phyloP scores from a whole-genome alignment of 73 alveolate species.

The Uronychia setigera region DNA sequence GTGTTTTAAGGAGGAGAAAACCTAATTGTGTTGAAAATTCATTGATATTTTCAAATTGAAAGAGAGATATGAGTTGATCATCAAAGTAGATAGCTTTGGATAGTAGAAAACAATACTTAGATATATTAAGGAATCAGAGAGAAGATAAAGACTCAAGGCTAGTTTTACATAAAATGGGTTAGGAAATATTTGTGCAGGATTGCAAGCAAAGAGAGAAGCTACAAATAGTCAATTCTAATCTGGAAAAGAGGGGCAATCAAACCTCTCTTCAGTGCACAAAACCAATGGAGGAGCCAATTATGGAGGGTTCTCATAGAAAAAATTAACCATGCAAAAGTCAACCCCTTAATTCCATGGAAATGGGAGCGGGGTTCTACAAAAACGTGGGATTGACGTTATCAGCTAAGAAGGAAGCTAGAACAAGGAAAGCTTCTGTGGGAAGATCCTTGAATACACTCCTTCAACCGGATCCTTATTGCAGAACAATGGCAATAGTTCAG shows the following conservation, averaged over 20 bases:
- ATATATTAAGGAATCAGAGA: neutral
- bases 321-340: too few relatives aligned
- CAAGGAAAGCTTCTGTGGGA: neutral
- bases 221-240: neutral
- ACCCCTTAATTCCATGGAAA: too few relatives aligned
- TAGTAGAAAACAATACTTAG: neutral
- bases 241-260: neutral
- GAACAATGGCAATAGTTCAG: too few relatives aligned
- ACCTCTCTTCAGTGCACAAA: neutral
- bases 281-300: neutral
- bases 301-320: neutral
- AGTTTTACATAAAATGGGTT: neutral
- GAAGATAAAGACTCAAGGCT: neutral
- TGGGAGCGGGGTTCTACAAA: too few relatives aligned
- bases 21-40: neutral
- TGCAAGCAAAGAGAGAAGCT: neutral
- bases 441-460: neutral
- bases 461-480: too few relatives aligned
- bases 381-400: too few relatives aligned
- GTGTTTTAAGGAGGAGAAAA: neutral
- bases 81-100: neutral
- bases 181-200: neutral
- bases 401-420: neutral
- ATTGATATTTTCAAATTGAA: too few relatives aligned
- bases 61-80: neutral